These are phyloP conservation scores for Trypanosoma avium DNA, from an alignment of 208 protist species.

Conservation along the genomic window DNA sequence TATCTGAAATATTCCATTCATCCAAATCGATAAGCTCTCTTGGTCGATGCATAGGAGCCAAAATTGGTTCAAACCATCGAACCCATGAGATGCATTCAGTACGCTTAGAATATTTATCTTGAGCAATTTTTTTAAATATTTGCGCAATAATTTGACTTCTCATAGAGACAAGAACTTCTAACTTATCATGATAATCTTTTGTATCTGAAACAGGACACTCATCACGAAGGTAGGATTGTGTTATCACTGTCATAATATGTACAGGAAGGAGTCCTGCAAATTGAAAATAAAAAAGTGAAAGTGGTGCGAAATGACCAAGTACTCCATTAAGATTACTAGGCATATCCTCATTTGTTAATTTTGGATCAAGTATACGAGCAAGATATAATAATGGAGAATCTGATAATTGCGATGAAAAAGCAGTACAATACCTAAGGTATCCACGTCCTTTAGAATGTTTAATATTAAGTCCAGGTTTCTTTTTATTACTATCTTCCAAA, in stretches of 20 bases:
- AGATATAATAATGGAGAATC: constrained; percentile 78
- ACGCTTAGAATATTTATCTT: constrained; percentile 31
- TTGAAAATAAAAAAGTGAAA: constrained; percentile 86
- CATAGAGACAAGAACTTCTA: constrained; percentile 66
- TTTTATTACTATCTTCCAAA: constrained; percentile 33
- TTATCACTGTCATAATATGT: constrained; percentile 78
- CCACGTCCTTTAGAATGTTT: constrained; percentile 81
- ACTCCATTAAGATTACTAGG: constrained; percentile 73
- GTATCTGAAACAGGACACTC: constrained; percentile 77
- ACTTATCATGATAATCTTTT: constrained; percentile 59
- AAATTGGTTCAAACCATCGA: constrained; percentile 73
- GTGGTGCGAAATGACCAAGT: constrained; percentile 73
- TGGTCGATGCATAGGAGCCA: constrained; percentile 41
- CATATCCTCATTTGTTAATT: constrained; percentile 52
- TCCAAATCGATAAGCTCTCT: constrained; percentile 67
- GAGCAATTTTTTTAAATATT: constrained; percentile 53
- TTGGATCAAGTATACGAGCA: constrained; percentile 61
- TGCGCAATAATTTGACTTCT: constrained; percentile 76
- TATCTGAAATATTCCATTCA: constrained; percentile 66
- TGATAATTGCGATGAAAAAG: constrained; percentile 53
- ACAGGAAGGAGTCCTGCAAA: constrained; percentile 77
- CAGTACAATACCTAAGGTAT: constrained; percentile 79
- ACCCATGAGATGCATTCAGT: constrained; percentile 75
- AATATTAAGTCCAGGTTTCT: constrained; percentile 28
- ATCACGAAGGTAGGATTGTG: constrained; percentile 84